Evolutionary conservation across 73 alveolate species (phyloP).

Genomic region (Halteria grandinella): DNA sequence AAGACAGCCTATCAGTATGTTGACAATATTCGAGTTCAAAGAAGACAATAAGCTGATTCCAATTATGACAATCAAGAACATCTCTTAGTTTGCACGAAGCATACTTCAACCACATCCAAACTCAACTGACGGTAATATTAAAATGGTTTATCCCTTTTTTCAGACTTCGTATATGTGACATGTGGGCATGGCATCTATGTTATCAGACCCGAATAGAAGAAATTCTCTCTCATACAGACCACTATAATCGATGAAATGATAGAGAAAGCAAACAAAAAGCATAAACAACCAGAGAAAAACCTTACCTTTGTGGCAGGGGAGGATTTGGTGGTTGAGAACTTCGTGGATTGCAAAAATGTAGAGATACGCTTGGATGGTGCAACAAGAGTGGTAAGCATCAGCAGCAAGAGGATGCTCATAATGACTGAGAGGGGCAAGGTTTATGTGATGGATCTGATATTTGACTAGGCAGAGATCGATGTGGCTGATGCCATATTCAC

Average conservation of each 20-base stretch:
- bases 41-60: slow-evolving; percentile 22
- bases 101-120: slow-evolving; percentile 1
- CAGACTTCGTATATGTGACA: slow-evolving; percentile 7
- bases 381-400: slow-evolving; percentile 5
- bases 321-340: background rate
- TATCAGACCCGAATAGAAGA: slow-evolving; percentile 27
- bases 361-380: slow-evolving; percentile 42
- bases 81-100: slow-evolving; percentile 23
- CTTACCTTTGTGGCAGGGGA: slow-evolving; percentile 2
- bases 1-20: background rate
- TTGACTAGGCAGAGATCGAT: slow-evolving; percentile 51
- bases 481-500: slow-evolving; percentile 33
- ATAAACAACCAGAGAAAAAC: slow-evolving; percentile 8
- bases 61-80: background rate
- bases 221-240: slow-evolving; percentile 11
- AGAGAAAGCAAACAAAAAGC: background rate
- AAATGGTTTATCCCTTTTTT: background rate
- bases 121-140: slow-evolving; percentile 15
- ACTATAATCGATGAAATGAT: background rate
- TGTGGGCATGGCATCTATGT: slow-evolving; percentile 5
- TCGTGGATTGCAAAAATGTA: slow-evolving; percentile 1
- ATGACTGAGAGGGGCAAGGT: slow-evolving; percentile 24
- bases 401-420: slow-evolving; percentile 5
- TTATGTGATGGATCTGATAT: slow-evolving; percentile 34
- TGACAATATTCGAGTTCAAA: slow-evolving; percentile 23